Base-by-base conservation (phyloP, 2,329 filamentous ascomycete species). In the Helotiales sp. region DNA sequence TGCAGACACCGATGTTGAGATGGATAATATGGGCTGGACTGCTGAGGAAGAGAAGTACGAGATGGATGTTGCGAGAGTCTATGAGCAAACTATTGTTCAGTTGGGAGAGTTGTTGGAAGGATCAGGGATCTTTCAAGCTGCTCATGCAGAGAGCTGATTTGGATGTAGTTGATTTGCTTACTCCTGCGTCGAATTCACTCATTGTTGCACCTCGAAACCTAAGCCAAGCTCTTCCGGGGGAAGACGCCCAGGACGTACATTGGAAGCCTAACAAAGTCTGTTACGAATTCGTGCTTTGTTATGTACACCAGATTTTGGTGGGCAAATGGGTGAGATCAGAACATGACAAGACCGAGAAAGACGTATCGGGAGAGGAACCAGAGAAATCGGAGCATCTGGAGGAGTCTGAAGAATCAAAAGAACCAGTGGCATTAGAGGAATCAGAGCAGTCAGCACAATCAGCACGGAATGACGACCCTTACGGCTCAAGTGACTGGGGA, bases 61-160 rank as follows among this genome's bases (percentile, higher is more conserved):
- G 62, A 85, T 93, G 80, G 86, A 89, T 62, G 84, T 89, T 50
- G 90, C 86, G 0, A 81, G 81, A 62, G 86, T 96, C 1, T 96
- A 95, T 74, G 90, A 95, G 71, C 82, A 82, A 66, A 95, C 91
- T 0, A 83, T 96, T 63, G 81, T 90, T 36, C 81, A 89, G 68
- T 73, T 96, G 13, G 90, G 89, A 0, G 85, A 88, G 67, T 79
- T 82, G 10, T 73, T 95, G 27, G 86, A 62, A n/a, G 58, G 46
- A 54, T 61, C 52, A 19, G 50, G 52, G 17, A 52, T 29, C 3
- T 58, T 60, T 42, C 24, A 38, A 12, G 52, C 42, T 24, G 22
- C 27, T 34, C 25, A 27, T n/a, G 31, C 13, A 12, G 29, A 24
- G 29, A 30, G 46, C 10, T 48, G 27, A 48, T n/a, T 12, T 48